A percentile compares a stretch with the other conserved stretches of the same genome.
Evolutionary conservation across 257 asterid species (phyloP).

Genomic region (Osmanthus fragrans): DNA sequence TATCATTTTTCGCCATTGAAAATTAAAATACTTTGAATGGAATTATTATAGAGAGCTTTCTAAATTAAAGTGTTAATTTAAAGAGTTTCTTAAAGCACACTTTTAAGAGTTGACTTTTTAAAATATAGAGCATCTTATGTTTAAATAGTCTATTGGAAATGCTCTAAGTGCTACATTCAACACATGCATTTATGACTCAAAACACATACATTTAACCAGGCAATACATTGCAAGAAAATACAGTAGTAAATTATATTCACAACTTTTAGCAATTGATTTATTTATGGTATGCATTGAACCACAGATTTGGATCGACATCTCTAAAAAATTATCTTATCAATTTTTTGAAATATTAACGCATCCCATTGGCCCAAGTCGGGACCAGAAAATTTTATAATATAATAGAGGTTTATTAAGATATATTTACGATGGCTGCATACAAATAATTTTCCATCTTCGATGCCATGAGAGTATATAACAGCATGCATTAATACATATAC

Average conservation of each 20-base stretch:
- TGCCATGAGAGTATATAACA: not conserved
- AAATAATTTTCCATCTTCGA: not conserved
- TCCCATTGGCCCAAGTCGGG: not conserved
- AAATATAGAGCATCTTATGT: no score
- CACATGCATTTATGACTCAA: not conserved
- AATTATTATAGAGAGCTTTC: no score
- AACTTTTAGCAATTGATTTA: not conserved
- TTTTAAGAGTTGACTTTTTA: no score
- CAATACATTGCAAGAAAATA: not conserved
- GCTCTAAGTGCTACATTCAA: not conserved
- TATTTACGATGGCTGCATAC: not conserved
- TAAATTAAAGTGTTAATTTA: no score
- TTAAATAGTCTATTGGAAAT: no score
- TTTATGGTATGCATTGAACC: not conserved
- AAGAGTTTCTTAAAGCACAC: no score
- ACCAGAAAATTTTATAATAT: not conserved
- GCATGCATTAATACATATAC: not conserved
- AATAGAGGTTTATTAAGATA: not conserved
- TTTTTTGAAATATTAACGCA: not conserved
- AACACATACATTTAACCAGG: not conserved
- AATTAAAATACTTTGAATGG: no score
- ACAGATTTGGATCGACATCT: not conserved
- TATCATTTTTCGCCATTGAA: no score
- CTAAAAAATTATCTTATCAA: not conserved
- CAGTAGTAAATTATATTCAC: not conserved